Evolutionary conservation across 164 flowering plant genomes (phyloP).

Genomic region (Magnolia officinalis): DNA sequence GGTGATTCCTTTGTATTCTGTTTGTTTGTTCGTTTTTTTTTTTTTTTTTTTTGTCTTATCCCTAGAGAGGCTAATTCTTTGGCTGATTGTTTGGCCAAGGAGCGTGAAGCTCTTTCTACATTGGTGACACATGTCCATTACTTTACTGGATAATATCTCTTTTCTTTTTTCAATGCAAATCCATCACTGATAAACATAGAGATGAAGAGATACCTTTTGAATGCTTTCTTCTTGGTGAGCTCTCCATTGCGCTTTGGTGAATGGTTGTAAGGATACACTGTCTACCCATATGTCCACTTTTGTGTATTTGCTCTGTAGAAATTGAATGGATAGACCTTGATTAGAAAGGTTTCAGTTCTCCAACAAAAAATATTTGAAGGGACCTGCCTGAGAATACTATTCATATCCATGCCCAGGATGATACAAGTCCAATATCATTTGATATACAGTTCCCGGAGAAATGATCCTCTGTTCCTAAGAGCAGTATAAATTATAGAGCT

Average conservation of each 20-base stretch:
- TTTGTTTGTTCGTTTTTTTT: background rate
- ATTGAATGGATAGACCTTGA: background rate
- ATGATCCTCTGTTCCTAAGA: no score
- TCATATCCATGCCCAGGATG: no score
- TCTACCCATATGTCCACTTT: slow-evolving; percentile 65
- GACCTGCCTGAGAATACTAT: background rate
- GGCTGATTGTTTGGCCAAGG: background rate
- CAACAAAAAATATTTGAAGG: background rate
- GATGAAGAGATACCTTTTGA: slow-evolving; percentile 40
- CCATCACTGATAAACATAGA: no score
- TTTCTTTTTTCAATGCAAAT: no score
- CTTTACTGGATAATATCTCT: no score
- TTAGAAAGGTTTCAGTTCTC: background rate
- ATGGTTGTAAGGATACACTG: slow-evolving; percentile 65
- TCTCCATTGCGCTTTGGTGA: slow-evolving; percentile 70
- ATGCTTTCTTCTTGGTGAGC: slow-evolving; percentile 61
- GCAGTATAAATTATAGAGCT: no score
- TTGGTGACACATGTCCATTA: no score
- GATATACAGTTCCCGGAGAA: no score
- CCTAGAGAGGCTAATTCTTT: background rate
- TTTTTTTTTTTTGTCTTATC: background rate
- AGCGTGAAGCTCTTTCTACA: no score
- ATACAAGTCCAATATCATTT: no score
- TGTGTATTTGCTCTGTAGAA: slow-evolving; percentile 44
- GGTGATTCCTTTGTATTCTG: background rate